Percentiles rank a stretch among this genome's conserved stretches.
phyloP scores from a whole-genome alignment of 495 filamentous ascomycete species.

The Talaromyces nanjingensis region DNA sequence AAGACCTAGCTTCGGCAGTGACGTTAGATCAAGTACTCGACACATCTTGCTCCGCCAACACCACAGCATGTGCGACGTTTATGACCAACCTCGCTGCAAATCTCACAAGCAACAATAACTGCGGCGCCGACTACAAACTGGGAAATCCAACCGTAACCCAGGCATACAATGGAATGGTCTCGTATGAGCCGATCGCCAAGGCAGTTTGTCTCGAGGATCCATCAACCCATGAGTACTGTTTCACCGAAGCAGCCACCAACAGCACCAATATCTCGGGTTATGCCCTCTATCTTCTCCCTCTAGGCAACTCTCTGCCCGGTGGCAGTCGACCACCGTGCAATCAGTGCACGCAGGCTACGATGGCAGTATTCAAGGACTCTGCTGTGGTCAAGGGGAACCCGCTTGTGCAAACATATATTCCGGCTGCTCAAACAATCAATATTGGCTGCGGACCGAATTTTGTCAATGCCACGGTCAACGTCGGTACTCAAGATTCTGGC shows the following conservation, averaged over 20 bases:
- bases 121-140: conserved; percentile 58
- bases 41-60: conserved; percentile 59
- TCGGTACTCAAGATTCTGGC: conserved; percentile 17
- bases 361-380: conserved; percentile 58
- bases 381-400: conserved; percentile 52
- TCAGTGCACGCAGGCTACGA: conserved; percentile 60
- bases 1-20: conserved; percentile 55
- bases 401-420: conserved; percentile 51
- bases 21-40: conserved; percentile 65
- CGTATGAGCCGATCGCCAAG: conserved; percentile 70
- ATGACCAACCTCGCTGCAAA: conserved; percentile 53
- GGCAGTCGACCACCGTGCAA: conserved; percentile 60
- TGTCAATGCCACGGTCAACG: conserved; percentile 51
- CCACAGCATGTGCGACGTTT: conserved; percentile 48
- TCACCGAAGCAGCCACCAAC: conserved; percentile 80
- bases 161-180: conserved; percentile 64
- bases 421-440: conserved; percentile 60
- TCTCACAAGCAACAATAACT: conserved; percentile 52
- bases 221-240: conserved; percentile 46
- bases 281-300: conserved; percentile 77
- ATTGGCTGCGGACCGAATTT: conserved; percentile 56
- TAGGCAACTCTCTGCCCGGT: conserved; percentile 62
- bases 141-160: conserved; percentile 64
- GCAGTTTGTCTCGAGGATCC: conserved; percentile 65
- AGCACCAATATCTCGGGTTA: conserved; percentile 54